Evolutionary conservation across 352 stramenopile species (phyloP), one percentile per base, ranked within the genome.

Genomic region (Thalassiosira hispida): DNA sequence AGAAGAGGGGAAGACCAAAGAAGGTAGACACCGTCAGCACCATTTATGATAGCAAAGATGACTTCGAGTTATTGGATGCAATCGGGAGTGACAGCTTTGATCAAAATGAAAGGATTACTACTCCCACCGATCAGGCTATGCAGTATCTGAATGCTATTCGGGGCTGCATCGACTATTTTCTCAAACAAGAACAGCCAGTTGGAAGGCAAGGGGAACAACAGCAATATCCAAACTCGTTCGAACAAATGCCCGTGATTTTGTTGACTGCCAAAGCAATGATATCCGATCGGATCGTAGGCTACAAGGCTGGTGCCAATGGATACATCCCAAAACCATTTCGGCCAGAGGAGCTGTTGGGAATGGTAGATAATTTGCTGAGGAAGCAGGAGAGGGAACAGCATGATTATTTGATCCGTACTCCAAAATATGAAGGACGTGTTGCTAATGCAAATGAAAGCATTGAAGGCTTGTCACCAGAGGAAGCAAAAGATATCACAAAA

Each of bases 261-360:
- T 71, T 93, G 4, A 91, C 87, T 5, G 87, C 87, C 20, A 93
- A 91, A 57, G 77, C 63, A 5, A 83, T 89, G 73, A 81, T 84
- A 11, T 60, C 77, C 35, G 87, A 93, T 84, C 83, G 87, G 9
- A 88, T 91, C 42, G 53, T 66, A 23, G 87, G 87, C 12, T 93
- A 91, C 52, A 76, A 86, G 18, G 74, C 75, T 18, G 87, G 84
- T 16, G 83, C 84, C 12, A 72, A 93, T 81, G 85, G 68, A 2
- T 91, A 91, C 62, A n/a, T 93, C 14, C 77, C 87, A 0, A 93
- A 93, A 69, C 87, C 87, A 11, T 93, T 93, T 82, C 64, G 83
- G 73, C 87, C 87, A 9, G 83, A 90, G 18, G 87, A 93, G 77
- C 70, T 93, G 47, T 20, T 93, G 0, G 82, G 69, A 22, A 90